phyloP scores from a whole-genome alignment of 352 stramenopile genomes.

The Globisporangium heterothallicum region DNA sequence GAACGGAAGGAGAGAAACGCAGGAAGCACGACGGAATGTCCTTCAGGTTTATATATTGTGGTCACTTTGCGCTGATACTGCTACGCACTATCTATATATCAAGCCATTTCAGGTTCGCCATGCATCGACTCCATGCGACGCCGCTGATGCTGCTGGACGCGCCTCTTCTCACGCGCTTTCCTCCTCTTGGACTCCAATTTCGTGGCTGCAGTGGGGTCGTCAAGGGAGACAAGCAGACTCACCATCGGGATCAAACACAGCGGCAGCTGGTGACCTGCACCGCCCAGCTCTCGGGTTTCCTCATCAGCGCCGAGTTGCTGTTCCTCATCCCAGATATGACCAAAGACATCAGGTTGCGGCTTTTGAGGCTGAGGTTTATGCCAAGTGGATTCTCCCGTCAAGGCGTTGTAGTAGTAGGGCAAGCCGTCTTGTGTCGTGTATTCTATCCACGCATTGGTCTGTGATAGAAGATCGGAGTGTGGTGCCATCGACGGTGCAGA shows the following conservation, averaged over 20 bases:
- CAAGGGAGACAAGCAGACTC: constrained; percentile 54
- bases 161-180: constrained; percentile 28
- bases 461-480: constrained; percentile 3
- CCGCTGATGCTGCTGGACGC: background rate
- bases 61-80: background rate
- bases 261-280: constrained; percentile 31
- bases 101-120: background rate
- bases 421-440: constrained; percentile 44
- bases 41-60: background rate
- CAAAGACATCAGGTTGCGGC: constrained; percentile 6
- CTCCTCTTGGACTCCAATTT: constrained; percentile 41
- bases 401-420: constrained; percentile 63
- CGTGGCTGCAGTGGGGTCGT: constrained; percentile 49
- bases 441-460: constrained; percentile 34
- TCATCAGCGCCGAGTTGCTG: background rate
- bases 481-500: background rate
- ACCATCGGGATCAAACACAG: constrained; percentile 68
- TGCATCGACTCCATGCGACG: constrained; percentile 1
- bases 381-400: constrained; percentile 54
- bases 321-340: constrained; percentile 4
- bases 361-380: constrained; percentile 20
- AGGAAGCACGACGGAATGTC: background rate
- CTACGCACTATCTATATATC: background rate
- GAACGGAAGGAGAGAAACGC: background rate
- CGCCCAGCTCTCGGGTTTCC: background rate